Evolutionary conservation across 768 basidiomycete species (phyloP), one percentile per base, ranked within the genome.

Genomic region (Trametes elegans): DNA sequence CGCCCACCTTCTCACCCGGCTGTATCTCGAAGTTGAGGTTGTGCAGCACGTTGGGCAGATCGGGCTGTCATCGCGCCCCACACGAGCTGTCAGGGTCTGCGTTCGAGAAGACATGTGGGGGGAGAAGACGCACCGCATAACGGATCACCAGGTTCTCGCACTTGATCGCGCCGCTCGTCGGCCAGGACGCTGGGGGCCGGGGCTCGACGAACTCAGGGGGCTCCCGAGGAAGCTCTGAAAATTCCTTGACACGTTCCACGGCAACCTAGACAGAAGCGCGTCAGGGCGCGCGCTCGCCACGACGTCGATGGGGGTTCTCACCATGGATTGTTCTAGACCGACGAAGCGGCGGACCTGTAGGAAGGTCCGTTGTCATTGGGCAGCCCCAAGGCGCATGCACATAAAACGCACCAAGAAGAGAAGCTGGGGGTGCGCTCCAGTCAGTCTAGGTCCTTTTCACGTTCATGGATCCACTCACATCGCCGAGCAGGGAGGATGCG

Each of bases 271-370:
- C 43, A 27, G 34, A 14, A 50, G 34, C 53, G 58, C 59, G 49
- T 18, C 8, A 44, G 41, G 28, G 39, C 32, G n/a, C n/a, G n/a
- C n/a, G 18, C 34, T 31, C 18, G n/a, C 43, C 18, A 14, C 28
- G 34, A 34, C 42, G 38, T 47, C 24, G 39, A 19, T 18, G 27
- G 27, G 24, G 8, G 39, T 32, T 58, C 72, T 55, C 54, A 90
- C 93, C 92, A 97, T 93, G 11, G 88, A 88, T 70, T 97, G 93
- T 66, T 97, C 93, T 18, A 96, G 74, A 18, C 88, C 83, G 26
- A 95, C 92, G 59, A 92, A 93, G 40, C 90, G 80, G 46, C 90
- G 81, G 43, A 92, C 84, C 76, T 51, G 29, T 23, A 14, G 29
- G 56, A 19, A 51, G 16, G 29, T 26, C 57, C 53, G n/a, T n/a